Evolutionary conservation across 129 eudicot genomes (phyloP).

Genomic region (Apium graveolens): DNA sequence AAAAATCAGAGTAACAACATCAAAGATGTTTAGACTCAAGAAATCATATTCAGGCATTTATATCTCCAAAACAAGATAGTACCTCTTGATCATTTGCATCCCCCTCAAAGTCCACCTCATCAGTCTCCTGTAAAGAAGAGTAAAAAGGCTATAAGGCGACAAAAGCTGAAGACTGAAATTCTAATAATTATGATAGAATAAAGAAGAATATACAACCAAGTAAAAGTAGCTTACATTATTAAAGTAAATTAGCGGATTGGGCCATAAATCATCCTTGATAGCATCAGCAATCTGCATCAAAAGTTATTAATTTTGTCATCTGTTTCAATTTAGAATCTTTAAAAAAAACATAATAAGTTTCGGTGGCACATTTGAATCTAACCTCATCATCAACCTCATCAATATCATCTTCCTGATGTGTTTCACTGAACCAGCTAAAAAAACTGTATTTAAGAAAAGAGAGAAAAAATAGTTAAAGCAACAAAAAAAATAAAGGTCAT

Average conservation of each 20-base stretch:
- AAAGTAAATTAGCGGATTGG: constrained; percentile 77
- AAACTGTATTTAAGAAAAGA: constrained; percentile 42
- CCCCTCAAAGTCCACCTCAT: constrained; percentile 55
- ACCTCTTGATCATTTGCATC: constrained; percentile 75
- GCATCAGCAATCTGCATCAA: constrained; percentile 72
- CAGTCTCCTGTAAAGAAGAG: constrained; percentile 54
- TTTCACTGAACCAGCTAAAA: constrained; percentile 79
- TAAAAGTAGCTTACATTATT: constrained; percentile 39
- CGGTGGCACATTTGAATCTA: neutral
- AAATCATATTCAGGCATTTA: neutral
- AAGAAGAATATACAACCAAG: neutral
- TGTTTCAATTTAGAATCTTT: neutral
- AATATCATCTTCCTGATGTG: constrained; percentile 43
- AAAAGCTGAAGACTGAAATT: neutral
- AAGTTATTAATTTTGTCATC: neutral
- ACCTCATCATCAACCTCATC: constrained; percentile 67
- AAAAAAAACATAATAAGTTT: neutral
- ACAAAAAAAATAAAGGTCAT: neutral
- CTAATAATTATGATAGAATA: neutral
- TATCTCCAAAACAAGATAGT: constrained; percentile 5
- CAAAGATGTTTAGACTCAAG: neutral
- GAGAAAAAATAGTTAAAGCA: constrained; percentile 6
- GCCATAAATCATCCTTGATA: constrained; percentile 95
- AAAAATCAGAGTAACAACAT: neutral
- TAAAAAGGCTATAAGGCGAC: neutral